Percentiles rank a stretch among this genome's conserved stretches.
phyloP scores from a whole-genome alignment of 106 monocot genomes.

The Phalaenopsis aphrodite region DNA sequence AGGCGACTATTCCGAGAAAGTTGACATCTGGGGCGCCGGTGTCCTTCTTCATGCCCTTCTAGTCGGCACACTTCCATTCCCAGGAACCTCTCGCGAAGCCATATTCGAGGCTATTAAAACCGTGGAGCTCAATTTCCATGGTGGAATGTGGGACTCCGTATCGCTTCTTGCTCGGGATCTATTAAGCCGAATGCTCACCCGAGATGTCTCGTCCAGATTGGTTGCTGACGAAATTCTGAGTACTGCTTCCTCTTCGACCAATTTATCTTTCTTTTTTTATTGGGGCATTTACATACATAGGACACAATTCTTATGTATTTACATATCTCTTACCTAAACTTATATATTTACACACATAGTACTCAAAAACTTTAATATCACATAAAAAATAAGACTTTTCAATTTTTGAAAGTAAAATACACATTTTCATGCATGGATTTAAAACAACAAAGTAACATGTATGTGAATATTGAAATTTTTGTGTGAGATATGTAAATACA shows the following conservation, averaged over 20 bases:
- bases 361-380: too few relatives aligned
- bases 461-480: too few relatives aligned
- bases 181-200: conserved; percentile 53
- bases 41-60: conserved; percentile 83
- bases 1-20: conserved; percentile 82
- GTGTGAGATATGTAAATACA: too few relatives aligned
- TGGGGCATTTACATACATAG: neutral
- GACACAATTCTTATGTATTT: too few relatives aligned
- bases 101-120: conserved; percentile 84
- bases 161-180: conserved; percentile 74
- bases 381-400: too few relatives aligned
- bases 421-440: too few relatives aligned
- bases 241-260: conserved; percentile 14
- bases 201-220: conserved; percentile 66
- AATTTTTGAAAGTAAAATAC: too few relatives aligned
- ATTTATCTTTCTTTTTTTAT: neutral
- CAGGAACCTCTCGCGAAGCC: conserved; percentile 52
- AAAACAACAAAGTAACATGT: too few relatives aligned
- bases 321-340: too few relatives aligned
- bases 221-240: conserved; percentile 69
- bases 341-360: too few relatives aligned
- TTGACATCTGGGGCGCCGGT: conserved; percentile 85
- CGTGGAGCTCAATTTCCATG: conserved; percentile 56
- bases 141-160: conserved; percentile 46
- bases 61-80: conserved; percentile 77